Percentiles rank a stretch among this genome's conserved stretches.
Evolutionary conservation across 2,329 filamentous ascomycete species (phyloP).

Genomic region (Fusarium aywerte): DNA sequence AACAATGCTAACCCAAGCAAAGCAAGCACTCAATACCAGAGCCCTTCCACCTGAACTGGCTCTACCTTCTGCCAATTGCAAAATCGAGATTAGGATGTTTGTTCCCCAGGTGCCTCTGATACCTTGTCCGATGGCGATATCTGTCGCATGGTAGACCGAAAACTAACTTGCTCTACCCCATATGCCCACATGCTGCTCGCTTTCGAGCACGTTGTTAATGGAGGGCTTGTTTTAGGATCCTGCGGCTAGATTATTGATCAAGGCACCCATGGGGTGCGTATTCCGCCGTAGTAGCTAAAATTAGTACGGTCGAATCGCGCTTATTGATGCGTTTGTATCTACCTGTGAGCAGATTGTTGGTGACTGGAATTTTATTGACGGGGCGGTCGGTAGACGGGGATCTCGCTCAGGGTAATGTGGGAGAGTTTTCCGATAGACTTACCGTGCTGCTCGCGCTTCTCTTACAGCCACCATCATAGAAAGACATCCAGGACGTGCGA

Average conservation of each 20-base stretch:
- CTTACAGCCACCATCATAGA: neutral
- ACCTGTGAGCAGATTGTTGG: neutral
- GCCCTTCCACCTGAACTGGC: neutral
- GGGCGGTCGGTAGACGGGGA: neutral
- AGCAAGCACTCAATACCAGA: neutral
- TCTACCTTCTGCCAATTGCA: too few relatives aligned
- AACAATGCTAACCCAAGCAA: neutral
- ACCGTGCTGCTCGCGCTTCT: neutral
- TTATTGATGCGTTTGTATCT: neutral
- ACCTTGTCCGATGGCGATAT: neutral
- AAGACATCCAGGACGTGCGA: neutral
- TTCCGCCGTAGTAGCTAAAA: neutral
- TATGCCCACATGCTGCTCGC: neutral
- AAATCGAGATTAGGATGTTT: neutral
- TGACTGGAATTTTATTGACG: neutral
- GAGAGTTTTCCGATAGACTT: neutral
- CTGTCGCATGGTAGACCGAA: too few relatives aligned
- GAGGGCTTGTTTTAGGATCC: neutral
- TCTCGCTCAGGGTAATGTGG: neutral
- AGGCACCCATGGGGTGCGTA: neutral
- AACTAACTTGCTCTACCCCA: neutral
- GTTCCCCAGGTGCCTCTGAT: neutral
- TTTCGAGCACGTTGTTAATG: slow-evolving; percentile 16
- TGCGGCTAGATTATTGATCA: neutral
- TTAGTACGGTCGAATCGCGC: neutral